phyloP scores from a whole-genome alignment of 208 protist species.

The Leishmania braziliensis region DNA sequence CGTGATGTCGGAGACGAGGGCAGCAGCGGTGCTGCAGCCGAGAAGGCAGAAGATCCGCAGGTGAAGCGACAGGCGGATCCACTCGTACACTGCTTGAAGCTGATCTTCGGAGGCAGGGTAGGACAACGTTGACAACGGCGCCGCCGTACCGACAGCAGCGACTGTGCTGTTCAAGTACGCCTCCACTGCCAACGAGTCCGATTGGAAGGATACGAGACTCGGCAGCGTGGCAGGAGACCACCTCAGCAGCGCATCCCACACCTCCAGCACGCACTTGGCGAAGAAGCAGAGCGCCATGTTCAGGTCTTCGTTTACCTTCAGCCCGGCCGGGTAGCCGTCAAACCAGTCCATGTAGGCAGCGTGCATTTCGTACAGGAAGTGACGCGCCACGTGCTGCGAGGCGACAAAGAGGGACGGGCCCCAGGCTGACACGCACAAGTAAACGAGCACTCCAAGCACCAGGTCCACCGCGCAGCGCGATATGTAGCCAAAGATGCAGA shows the following conservation, averaged over 20 bases:
- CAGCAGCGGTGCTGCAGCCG: constrained; percentile 74
- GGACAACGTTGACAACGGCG: not conserved
- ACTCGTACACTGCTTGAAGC: constrained; percentile 48
- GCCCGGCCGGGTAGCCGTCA: constrained; percentile 90
- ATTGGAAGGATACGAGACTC: constrained; percentile 26
- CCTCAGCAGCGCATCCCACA: constrained; percentile 64
- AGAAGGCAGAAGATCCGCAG: constrained; percentile 73
- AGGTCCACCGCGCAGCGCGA: constrained; percentile 67
- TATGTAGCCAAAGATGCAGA: constrained; percentile 69
- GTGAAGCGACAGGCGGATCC: constrained; percentile 58
- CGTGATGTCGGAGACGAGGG: constrained; percentile 81
- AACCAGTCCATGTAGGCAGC: constrained; percentile 92
- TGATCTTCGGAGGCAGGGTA: constrained; percentile 18
- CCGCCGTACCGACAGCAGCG: not conserved
- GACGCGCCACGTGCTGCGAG: constrained; percentile 45
- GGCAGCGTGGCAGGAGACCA: constrained; percentile 32
- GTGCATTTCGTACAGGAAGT: constrained; percentile 78
- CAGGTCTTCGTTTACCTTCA: constrained; percentile 95
- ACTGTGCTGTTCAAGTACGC: not conserved
- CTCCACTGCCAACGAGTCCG: not conserved
- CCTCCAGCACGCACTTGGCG: constrained; percentile 65
- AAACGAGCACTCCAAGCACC: constrained; percentile 57
- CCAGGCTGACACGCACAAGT: constrained; percentile 49
- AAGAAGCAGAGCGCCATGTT: constrained; percentile 87
- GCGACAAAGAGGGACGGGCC: constrained; percentile 44